Percentiles rank a stretch among this genome's conserved stretches.
These are phyloP conservation scores for Hypoxylon sp. DNA, from an alignment of 2,329 filamentous ascomycete genomes.

Conservation along the genomic window DNA sequence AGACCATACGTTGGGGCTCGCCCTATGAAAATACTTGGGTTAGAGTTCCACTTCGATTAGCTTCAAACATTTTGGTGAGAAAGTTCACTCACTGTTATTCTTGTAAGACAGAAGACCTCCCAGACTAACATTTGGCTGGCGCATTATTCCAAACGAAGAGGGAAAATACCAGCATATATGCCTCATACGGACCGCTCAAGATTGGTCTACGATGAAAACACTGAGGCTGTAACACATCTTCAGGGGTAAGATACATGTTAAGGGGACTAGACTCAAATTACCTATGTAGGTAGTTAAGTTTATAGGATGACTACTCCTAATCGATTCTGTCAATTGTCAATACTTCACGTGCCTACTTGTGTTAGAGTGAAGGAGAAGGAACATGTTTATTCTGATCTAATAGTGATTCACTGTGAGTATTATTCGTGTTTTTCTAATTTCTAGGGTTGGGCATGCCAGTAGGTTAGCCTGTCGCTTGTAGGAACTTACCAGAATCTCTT, in stretches of 20 bases:
- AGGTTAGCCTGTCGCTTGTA: not conserved
- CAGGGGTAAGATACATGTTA: not conserved
- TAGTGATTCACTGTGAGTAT: not conserved
- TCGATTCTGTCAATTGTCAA: no score
- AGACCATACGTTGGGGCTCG: constrained; percentile 8
- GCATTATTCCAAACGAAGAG: not conserved
- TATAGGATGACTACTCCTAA: constrained; percentile 1
- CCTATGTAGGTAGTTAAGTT: not conserved
- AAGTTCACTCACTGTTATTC: not conserved
- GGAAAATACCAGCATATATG: not conserved
- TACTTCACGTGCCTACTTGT: not conserved
- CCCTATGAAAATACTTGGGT: not conserved
- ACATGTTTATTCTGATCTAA: not conserved
- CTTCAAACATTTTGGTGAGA: not conserved
- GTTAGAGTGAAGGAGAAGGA: not conserved
- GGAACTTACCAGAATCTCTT: not conserved
- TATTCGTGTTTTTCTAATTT: not conserved
- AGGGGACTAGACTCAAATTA: not conserved
- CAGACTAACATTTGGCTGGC: no score
- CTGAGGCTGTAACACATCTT: not conserved
- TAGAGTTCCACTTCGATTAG: not conserved
- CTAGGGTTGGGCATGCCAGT: not conserved
- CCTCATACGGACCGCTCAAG: not conserved
- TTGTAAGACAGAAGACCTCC: not conserved
- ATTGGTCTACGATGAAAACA: not conserved